These are phyloP conservation scores for Acer yangbiense DNA, from an alignment of 345 rosid genomes.

Conservation along the genomic window DNA sequence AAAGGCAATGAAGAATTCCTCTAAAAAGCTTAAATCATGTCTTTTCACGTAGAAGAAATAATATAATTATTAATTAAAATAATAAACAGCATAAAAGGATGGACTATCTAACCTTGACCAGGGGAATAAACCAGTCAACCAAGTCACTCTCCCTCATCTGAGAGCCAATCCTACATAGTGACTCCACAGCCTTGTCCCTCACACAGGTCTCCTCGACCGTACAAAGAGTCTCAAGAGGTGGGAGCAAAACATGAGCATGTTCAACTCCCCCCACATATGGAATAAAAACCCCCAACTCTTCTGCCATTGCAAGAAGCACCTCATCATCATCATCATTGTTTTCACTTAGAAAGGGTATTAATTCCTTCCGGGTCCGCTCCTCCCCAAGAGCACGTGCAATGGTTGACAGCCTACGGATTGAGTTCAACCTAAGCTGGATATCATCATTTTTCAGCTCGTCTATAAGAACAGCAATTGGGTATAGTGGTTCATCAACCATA, in stretches of 20 bases:
- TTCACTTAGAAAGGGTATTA: slow-evolving; percentile 87
- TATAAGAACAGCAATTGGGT: slow-evolving; percentile 87
- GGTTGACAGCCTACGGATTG: slow-evolving; percentile 85
- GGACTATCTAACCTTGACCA: slow-evolving; percentile 66
- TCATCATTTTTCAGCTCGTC: slow-evolving; percentile 96
- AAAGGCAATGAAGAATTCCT: neutral
- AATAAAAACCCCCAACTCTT: slow-evolving; percentile 85
- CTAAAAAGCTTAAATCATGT: neutral
- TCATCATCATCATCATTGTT: slow-evolving; percentile 96
- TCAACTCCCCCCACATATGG: slow-evolving; percentile 93
- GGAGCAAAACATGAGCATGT: slow-evolving; percentile 69
- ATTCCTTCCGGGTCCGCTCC: slow-evolving; percentile 87
- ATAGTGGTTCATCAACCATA: slow-evolving; percentile 79
- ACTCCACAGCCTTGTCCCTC: slow-evolving; percentile 84
- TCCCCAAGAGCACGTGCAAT: slow-evolving; percentile 98
- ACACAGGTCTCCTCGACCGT: slow-evolving; percentile 94
- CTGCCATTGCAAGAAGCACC: slow-evolving; percentile 97
- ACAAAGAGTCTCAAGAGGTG: slow-evolving; percentile 85
- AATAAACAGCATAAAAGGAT: neutral
- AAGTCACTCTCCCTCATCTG: slow-evolving; percentile 88
- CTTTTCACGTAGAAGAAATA: neutral
- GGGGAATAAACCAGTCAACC: slow-evolving; percentile 75
- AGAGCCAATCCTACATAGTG: slow-evolving; percentile 83
- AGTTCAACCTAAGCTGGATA: slow-evolving; percentile 89
- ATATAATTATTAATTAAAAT: neutral